These are phyloP conservation scores for Sedum album DNA, from an alignment of 164 flowering plant species.

Conservation along the genomic window DNA sequence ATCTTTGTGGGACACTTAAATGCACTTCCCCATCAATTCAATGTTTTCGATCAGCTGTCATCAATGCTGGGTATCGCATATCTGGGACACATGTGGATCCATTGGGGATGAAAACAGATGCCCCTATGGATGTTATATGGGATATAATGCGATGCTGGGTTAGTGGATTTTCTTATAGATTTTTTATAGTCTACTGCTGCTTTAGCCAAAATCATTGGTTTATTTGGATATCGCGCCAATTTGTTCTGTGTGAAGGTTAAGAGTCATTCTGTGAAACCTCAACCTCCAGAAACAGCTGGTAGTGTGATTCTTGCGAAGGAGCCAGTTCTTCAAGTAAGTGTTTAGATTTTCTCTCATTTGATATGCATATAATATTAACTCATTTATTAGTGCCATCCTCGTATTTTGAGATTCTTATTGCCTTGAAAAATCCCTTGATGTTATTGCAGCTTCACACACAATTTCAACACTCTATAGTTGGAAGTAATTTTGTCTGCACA, in stretches of 20 bases:
- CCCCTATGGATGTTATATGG: slow-evolving; percentile 97
- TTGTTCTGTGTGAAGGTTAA: slow-evolving; percentile 43
- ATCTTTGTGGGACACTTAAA: slow-evolving; percentile 79
- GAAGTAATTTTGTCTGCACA: not conserved
- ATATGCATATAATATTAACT: not conserved
- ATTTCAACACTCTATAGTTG: not conserved
- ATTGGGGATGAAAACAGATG: slow-evolving; percentile 84
- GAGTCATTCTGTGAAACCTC: slow-evolving; percentile 72
- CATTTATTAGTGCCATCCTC: not conserved
- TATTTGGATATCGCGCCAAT: not conserved
- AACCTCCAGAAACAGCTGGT: slow-evolving; percentile 61
- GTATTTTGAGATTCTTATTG: not conserved
- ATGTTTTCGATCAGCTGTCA: slow-evolving; percentile 82
- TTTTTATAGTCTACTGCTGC: not conserved
- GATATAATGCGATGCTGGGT: slow-evolving; percentile 99
- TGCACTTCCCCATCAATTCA: slow-evolving; percentile 95
- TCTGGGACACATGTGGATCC: slow-evolving; percentile 93
- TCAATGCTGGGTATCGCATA: slow-evolving; percentile 90
- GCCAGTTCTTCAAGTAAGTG: slow-evolving; percentile 60
- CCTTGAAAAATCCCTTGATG: not conserved
- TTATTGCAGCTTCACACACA: not conserved
- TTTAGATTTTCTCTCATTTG: not conserved
- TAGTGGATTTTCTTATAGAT: slow-evolving; percentile 13
- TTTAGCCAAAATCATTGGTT: not conserved
- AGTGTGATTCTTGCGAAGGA: slow-evolving; percentile 75